These are phyloP conservation scores for Lithocarpus polystachyus DNA, from an alignment of 306 rosid species.

Conservation along the genomic window DNA sequence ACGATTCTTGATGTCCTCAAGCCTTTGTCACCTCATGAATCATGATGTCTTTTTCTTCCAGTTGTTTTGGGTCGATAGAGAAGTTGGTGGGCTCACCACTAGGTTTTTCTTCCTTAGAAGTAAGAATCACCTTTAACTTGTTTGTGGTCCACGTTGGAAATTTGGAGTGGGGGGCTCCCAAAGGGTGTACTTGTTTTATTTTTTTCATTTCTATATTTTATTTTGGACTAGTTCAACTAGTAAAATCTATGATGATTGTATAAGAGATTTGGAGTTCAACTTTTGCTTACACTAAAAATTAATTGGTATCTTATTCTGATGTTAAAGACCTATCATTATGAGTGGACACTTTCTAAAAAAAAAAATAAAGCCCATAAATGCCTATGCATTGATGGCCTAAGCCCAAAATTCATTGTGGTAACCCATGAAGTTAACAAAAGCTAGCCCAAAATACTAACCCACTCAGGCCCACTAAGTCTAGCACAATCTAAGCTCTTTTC, in stretches of 20 bases:
- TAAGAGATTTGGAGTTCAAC: fast-evolving
- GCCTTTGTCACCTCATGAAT: not conserved
- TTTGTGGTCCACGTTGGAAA: not conserved
- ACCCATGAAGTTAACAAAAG: too few relatives aligned
- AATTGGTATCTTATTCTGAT: fast-evolving
- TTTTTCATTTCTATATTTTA: too few relatives aligned
- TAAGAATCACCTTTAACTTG: not conserved
- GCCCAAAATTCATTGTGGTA: too few relatives aligned
- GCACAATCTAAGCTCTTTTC: too few relatives aligned
- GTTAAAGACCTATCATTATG: too few relatives aligned
- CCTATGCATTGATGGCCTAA: too few relatives aligned
- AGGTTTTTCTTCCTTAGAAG: not conserved
- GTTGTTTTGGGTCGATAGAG: not conserved
- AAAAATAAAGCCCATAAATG: too few relatives aligned
- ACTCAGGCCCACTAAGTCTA: too few relatives aligned
- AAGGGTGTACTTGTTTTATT: too few relatives aligned
- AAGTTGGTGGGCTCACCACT: not conserved
- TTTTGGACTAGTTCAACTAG: fast-evolving
- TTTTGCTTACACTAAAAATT: fast-evolving
- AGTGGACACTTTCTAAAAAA: too few relatives aligned
- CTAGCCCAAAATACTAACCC: too few relatives aligned
- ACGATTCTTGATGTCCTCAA: not conserved
- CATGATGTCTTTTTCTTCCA: not conserved
- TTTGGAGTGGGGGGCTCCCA: not conserved
- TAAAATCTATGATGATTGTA: too few relatives aligned